phyloP scores from a whole-genome alignment of 2,329 filamentous ascomycete species.

The Exserohilum rostratum region DNA sequence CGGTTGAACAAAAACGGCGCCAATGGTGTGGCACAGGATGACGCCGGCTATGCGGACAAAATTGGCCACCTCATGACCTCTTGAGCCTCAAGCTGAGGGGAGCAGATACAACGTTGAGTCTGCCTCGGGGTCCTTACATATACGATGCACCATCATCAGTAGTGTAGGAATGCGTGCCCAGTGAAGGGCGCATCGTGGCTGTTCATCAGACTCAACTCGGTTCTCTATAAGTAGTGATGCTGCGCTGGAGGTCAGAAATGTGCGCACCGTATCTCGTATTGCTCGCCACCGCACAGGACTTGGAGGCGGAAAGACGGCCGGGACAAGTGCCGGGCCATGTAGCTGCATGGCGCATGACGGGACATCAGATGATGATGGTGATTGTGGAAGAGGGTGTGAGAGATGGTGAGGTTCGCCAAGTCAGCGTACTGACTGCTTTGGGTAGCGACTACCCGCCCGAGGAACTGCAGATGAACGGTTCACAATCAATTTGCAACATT shows the following conservation, averaged over 20 bases:
- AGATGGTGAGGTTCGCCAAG: conserved; percentile 10
- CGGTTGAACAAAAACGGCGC: conserved; percentile 9
- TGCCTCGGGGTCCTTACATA: conserved; percentile 11
- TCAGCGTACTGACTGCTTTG: conserved; percentile 1
- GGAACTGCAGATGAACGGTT: not conserved
- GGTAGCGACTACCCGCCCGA: conserved; percentile 4
- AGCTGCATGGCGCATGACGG: not conserved
- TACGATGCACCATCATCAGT: not conserved
- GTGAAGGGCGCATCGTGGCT: conserved; percentile 12
- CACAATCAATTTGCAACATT: not conserved
- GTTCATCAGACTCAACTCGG: not conserved
- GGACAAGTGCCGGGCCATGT: not conserved
- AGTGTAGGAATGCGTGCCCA: conserved; percentile 10
- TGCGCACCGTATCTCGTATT: not conserved
- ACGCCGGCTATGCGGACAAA: conserved; percentile 22
- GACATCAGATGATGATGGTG: not conserved
- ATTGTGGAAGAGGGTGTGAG: not conserved
- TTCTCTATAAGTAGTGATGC: not conserved
- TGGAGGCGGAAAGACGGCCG: not conserved
- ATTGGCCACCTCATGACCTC: conserved; percentile 21
- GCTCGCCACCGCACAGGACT: not conserved
- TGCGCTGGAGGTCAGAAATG: conserved; percentile 1
- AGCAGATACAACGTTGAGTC: not conserved
- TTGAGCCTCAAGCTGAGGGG: conserved; percentile 21
- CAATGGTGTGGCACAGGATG: conserved; percentile 21